phyloP scores from a whole-genome alignment of 2,329 filamentous ascomycete genomes.

The Alternaria brassicicola region DNA sequence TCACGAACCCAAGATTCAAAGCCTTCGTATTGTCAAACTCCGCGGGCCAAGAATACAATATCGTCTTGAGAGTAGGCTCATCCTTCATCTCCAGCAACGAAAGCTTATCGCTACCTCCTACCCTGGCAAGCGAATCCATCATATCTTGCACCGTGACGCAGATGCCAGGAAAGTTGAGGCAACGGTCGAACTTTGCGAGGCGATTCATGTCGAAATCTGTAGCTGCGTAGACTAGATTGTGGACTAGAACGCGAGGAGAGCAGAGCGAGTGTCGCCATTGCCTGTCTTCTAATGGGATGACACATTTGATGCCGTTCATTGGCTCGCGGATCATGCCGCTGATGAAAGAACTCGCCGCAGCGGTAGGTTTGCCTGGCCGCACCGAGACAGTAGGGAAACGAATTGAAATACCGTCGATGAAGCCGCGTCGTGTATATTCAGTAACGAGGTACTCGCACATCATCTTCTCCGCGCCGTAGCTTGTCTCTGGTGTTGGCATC shows the following conservation, averaged over 20 bases:
- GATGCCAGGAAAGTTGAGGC: conserved; percentile 47
- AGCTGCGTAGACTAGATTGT: conserved; percentile 56
- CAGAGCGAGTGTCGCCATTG: conserved; percentile 62
- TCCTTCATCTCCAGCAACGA: conserved; percentile 56
- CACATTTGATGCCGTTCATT: conserved; percentile 57
- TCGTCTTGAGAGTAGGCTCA: conserved; percentile 53
- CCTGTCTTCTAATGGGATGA: conserved; percentile 53
- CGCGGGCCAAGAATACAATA: conserved; percentile 60
- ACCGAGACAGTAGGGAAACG: conserved; percentile 66
- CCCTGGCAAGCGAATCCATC: conserved; percentile 58
- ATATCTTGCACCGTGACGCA: conserved; percentile 59
- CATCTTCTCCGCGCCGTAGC: conserved; percentile 66
- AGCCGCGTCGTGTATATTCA: conserved; percentile 63
- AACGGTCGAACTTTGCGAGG: conserved; percentile 53
- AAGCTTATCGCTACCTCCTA: conserved; percentile 58
- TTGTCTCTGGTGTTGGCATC: conserved; percentile 63
- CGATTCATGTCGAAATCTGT: conserved; percentile 51
- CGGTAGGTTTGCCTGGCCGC: conserved; percentile 62
- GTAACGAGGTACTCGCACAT: conserved; percentile 65
- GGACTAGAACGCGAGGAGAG: conserved; percentile 58
- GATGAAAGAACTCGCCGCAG: conserved; percentile 64
- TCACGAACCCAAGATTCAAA: conserved; percentile 54
- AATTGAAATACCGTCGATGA: conserved; percentile 61
- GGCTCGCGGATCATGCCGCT: conserved; percentile 68
- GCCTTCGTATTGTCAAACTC: conserved; percentile 61